Evolutionary conservation across 176 grass and related monocot genomes (phyloP), one percentile per base, ranked within the genome.

Genomic region (Musa acuminata): DNA sequence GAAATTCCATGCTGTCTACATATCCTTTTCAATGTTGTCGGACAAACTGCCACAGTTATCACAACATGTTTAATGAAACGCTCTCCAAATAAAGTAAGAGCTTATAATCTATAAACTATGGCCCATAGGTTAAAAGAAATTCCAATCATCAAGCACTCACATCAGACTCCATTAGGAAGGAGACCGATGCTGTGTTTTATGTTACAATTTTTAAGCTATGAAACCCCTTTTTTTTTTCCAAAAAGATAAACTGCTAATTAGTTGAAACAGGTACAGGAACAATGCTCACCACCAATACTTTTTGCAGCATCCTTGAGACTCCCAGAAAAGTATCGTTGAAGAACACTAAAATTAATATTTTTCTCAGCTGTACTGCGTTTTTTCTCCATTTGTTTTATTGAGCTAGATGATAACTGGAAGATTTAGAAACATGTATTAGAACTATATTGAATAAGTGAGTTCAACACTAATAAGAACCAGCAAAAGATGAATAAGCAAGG

Each of bases 281-380:
- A 64, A 2, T 72, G 58, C 82, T 78, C 78, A 91, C 85, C 85
- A 51, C 85, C 89, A 76, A 88, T 83, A 73, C 83, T 91, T 67
- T 85, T 91, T 80, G 89, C 83, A 75, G 89, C 85, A 79, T 88
- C 85, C 82, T 83, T 91, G 69, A 91, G 80, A 76, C 78, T 91
- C 23, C 89, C 82, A 69, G 89, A 73, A 68, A 87, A 91, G 27
- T 91, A 83, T 51, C 83, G 60, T 64, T 83, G 76, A 81, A 91
- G 82, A 81, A 82, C 59, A 55, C 63, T 83, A 50, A 91, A 80
- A 54, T 74, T 79, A 75, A 86, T 66, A 79, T 77, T 84, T 70
- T 84, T 90, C 52, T 84, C 81, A 14, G 63, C 35, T 49, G 55
- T 80, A 76, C 58, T 86, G 12, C 74, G 71, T 53, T 64, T 86